Evolutionary conservation across 257 asterid species (phyloP).

Genomic region (Jaltomata sinuosa): DNA sequence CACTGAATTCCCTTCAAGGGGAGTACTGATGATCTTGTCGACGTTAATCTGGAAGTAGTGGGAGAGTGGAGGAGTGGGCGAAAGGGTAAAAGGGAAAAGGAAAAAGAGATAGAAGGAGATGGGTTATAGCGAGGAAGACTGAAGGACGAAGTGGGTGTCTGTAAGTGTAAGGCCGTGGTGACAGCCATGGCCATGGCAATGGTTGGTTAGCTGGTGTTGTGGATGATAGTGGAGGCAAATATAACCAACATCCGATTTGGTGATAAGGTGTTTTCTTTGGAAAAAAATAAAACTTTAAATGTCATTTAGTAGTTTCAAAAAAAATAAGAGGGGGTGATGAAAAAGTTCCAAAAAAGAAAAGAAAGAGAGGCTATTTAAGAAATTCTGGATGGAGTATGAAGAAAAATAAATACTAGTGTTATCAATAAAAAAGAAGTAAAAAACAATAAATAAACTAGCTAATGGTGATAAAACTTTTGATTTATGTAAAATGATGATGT

Average conservation of each 20-base stretch:
- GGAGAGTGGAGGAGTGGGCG: constrained; percentile 3
- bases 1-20: constrained; percentile 4
- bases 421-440: too few species aligned
- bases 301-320: too few species aligned
- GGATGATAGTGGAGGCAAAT: constrained; percentile 22
- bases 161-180: constrained; percentile 29
- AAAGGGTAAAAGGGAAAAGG: constrained; percentile 11
- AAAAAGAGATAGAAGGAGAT: constrained; percentile 6
- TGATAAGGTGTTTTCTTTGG: neutral
- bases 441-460: too few species aligned
- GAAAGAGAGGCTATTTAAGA: too few species aligned
- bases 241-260: constrained; percentile 5
- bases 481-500: too few species aligned
- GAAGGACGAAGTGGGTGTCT: constrained; percentile 7
- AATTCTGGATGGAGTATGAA: too few species aligned
- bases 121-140: constrained; percentile 2
- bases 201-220: constrained; percentile 8
- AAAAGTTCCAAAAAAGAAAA: too few species aligned
- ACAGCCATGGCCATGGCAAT: constrained; percentile 38
- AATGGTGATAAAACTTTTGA: too few species aligned
- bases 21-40: neutral
- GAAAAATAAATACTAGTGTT: too few species aligned
- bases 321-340: too few species aligned
- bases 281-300: too few species aligned
- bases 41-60: neutral